Evolutionary conservation across 345 rosid species (phyloP), one percentile per base, ranked within the genome.

Genomic region (Xanthoceras sorbifolium): DNA sequence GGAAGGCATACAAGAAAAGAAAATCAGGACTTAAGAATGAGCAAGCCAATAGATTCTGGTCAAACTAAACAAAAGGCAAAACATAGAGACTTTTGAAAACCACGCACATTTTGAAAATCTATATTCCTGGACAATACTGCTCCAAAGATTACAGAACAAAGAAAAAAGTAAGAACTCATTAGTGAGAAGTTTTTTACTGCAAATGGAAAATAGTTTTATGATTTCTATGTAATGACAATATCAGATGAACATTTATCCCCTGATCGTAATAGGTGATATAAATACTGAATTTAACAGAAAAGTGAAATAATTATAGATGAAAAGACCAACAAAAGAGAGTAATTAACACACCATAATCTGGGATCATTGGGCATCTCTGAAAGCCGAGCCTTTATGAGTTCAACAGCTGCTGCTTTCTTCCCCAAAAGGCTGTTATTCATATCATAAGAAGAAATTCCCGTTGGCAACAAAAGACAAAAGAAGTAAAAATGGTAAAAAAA

Each of bases 361-460:
- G 97, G 97, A 80, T 95, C 97, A 82, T 84, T 84, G 31, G 97
- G 96, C 78, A 63, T 83, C 73, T 91, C 90, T 68, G 82, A 80
- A 54, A 95, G 86, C 61, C 87, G 86, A 36, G 78, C 78, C 82
- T 90, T 95, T 80, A 95, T 92, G 81, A 95, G 90, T 68, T 93
- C 93, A 67, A 92, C 96, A 69, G 98, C 98, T 44, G 96, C 97
- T 55, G 99, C 88, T 86, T 89, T 95, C 89, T 93, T 95, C 66
- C 87, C 99, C 85, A 95, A 80, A 46, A 84, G 77, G 84, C 99
- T 95, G 86, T 71, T 80, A 71, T 67, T 15, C 9, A 72, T 60
- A 73, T 40, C 71, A 61, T 31, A 72, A 61, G 11, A 78, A 52
- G 34, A 74, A 65, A 77, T 10, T 55, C 25, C 32, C 32, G 26